phyloP scores from a whole-genome alignment of 2,329 filamentous ascomycete species.

The Fusarium subtropicale region DNA sequence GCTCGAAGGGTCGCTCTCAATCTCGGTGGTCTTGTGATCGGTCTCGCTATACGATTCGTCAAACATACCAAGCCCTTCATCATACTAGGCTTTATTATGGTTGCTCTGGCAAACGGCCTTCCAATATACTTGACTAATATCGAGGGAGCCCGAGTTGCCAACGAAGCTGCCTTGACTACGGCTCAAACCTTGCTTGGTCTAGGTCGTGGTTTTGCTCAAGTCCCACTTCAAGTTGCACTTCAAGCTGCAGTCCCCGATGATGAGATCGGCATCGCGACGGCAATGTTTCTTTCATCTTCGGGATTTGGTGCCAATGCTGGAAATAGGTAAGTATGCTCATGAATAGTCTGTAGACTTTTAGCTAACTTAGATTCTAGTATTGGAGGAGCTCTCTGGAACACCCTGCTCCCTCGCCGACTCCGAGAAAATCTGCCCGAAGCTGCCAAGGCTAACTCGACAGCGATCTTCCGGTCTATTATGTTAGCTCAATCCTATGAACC shows the following conservation, averaged over 20 bases:
- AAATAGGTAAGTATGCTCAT: neutral
- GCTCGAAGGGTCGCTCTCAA: constrained; percentile 30
- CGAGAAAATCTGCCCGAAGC: no score
- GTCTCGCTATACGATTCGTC: constrained; percentile 16
- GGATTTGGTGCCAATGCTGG: constrained; percentile 36
- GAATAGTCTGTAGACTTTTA: no score
- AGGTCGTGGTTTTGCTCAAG: constrained; percentile 27
- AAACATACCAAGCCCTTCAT: constrained; percentile 33
- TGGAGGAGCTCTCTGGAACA: neutral
- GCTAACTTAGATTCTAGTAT: neutral
- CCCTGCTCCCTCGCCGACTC: neutral
- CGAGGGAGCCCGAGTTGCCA: constrained; percentile 22
- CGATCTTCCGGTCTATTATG: no score
- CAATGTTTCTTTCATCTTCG: constrained; percentile 30
- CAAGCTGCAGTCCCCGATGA: constrained; percentile 26
- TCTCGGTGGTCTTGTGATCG: constrained; percentile 17
- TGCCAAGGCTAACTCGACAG: no score
- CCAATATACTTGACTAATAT: constrained; percentile 37
- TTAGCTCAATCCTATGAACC: no score
- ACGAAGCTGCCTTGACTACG: constrained; percentile 24
- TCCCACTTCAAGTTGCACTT: constrained; percentile 8
- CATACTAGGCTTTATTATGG: constrained; percentile 26
- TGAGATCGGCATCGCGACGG: constrained; percentile 26
- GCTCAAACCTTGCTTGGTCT: constrained; percentile 32
- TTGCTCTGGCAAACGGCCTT: constrained; percentile 27